Percentiles rank a stretch among this genome's conserved stretches.
phyloP scores from a whole-genome alignment of 352 stramenopile genomes.

The Ophiocytium majus region DNA sequence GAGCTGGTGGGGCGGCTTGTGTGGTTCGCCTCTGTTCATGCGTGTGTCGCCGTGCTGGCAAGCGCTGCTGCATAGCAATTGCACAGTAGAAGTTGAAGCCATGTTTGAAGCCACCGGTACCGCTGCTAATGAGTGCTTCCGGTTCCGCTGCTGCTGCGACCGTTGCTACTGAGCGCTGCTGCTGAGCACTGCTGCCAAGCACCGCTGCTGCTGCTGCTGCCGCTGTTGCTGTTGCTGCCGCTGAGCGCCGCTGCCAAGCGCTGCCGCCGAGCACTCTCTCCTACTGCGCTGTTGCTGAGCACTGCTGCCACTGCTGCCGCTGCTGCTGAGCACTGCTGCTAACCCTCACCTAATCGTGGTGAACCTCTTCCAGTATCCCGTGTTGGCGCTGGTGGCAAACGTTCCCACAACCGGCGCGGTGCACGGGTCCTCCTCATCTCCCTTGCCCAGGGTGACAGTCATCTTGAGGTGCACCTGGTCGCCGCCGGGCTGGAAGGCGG shows the following conservation, averaged over 20 bases:
- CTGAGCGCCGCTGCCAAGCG: background rate
- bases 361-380: slow-evolving; percentile 4
- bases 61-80: no score
- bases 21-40: no score
- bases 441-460: background rate
- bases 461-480: background rate
- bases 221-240: background rate
- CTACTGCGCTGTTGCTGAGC: background rate
- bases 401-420: background rate
- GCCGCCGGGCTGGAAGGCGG: background rate
- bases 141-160: no score
- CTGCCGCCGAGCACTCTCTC: background rate
- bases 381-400: background rate
- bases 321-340: background rate
- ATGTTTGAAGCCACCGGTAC: no score
- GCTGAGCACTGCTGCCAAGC: no score
- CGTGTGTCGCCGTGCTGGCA: no score
- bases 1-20: no score
- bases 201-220: background rate
- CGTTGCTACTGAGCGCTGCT: no score
- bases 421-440: background rate
- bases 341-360: background rate
- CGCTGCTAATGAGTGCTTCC: no score
- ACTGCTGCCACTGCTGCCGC: background rate
- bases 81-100: no score